These are phyloP conservation scores for Fragaria iinumae DNA, from an alignment of 306 rosid genomes.

Conservation along the genomic window DNA sequence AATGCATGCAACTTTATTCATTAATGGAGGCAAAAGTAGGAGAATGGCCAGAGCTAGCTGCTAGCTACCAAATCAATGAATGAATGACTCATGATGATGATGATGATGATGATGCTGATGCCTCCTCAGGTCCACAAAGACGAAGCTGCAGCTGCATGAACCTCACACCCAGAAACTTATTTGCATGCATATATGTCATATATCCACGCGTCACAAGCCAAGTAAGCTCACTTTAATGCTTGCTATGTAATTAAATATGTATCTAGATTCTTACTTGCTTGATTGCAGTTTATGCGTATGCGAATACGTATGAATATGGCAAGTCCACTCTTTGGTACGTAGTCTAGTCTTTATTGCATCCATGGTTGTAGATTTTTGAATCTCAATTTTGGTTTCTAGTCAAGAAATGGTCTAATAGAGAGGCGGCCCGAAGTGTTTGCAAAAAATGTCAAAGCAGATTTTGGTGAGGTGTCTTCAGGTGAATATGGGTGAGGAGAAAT, in stretches of 20 bases:
- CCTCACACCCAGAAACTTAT: neutral
- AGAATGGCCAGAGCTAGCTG: neutral
- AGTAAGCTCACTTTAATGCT: neutral
- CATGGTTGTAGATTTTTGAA: too few relatives aligned
- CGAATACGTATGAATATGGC: neutral
- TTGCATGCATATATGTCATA: neutral
- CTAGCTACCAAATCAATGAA: neutral
- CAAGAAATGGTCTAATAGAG: too few relatives aligned
- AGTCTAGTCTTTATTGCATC: neutral
- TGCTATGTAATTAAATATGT: neutral
- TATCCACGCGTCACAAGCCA: neutral
- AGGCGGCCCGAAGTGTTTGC: too few relatives aligned
- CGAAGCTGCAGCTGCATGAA: neutral
- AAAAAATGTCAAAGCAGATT: too few relatives aligned
- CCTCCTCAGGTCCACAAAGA: neutral
- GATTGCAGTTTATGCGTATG: neutral
- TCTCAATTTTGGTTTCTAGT: too few relatives aligned
- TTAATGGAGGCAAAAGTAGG: conserved; percentile 1
- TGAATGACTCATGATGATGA: neutral
- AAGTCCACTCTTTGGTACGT: neutral
- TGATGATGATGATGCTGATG: neutral
- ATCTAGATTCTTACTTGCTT: neutral
- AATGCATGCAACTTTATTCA: neutral
- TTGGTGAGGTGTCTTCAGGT: too few relatives aligned
- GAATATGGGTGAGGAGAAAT: too few relatives aligned